Base-by-base conservation (phyloP, 208 protist species). In the Trypanosoma melophagium region DNA sequence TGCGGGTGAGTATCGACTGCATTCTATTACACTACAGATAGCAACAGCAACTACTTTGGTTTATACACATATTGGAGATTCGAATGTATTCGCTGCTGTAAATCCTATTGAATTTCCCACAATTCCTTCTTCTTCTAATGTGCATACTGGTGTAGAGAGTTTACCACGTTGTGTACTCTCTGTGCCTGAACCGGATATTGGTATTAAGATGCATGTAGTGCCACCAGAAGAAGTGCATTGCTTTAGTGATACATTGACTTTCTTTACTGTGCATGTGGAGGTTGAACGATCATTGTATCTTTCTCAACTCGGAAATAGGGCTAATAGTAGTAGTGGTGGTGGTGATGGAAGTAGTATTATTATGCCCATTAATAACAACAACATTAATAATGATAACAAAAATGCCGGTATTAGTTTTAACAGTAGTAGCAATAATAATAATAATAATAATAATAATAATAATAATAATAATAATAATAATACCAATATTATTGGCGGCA, bases 241-340 rank as follows among this genome's bases (percentile, higher is more conserved):
- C 65, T 93, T 93, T 55, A 80, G 77, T 22, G 87, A 90, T 70
- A 63, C 79, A 10, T 54, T 80, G 7, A 75, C 71, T 50, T 89
- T 81, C 68, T 68, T 84, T 42, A 85, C 73, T 25, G 54, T 93
- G 17, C 40, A 80, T 13, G 74, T 93, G 7, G 84, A 89, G 19
- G 60, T 86, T 52, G 78, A 85, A 31, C 59, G 79, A 54, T 60
- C 76, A 19, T 45, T 80, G 55, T 45, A 50, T 35, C 17, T 41
- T 40, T 41, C 28, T 19, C 35, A 49, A 14, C 28, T 35, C 28
- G 28, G 28, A 35, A 35, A 35, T 35, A 35, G 41, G 28, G 12
- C 16, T 19, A 49, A 13, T 47, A 40, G 16, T 10, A n/a, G n/a
- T n/a, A n/a, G n/a, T n/a, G n/a, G n/a, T n/a, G n/a, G n/a, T n/a